phyloP scores from a whole-genome alignment of 805 yeast species.

The Myxozyma kluyveri region DNA sequence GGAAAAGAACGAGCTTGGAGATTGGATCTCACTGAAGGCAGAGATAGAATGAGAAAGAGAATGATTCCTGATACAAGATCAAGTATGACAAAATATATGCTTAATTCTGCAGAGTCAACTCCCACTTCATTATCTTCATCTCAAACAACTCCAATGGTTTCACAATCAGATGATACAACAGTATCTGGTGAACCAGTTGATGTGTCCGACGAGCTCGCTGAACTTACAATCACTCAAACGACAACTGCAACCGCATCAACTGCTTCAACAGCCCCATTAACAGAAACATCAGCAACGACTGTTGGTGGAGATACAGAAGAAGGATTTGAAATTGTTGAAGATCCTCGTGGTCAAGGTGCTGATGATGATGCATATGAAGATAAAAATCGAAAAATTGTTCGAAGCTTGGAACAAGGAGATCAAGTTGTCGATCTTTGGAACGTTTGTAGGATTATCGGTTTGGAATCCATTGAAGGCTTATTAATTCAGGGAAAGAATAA shows the following conservation, averaged over 20 bases:
- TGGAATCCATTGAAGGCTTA: constrained; percentile 73
- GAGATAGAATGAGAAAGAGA: constrained; percentile 63
- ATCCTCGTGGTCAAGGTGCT: constrained; percentile 31
- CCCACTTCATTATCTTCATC: background rate
- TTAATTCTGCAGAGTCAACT: constrained; percentile 20
- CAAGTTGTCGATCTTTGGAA: constrained; percentile 70
- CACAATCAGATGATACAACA: background rate
- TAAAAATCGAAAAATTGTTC: constrained; percentile 68
- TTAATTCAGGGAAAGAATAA: constrained; percentile 65
- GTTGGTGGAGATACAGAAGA: constrained; percentile 30
- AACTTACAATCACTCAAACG: constrained; percentile 6
- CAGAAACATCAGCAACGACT: constrained; percentile 13
- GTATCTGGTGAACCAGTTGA: background rate
- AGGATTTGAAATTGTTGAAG: constrained; percentile 34
- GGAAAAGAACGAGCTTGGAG: constrained; percentile 42
- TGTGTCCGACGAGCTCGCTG: constrained; percentile 9
- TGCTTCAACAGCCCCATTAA: background rate
- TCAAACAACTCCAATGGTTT: background rate
- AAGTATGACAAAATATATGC: constrained; percentile 45
- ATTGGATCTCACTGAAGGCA: constrained; percentile 68
- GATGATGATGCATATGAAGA: constrained; percentile 46
- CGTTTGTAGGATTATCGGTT: constrained; percentile 68
- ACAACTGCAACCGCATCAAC: background rate
- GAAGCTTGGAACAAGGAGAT: constrained; percentile 69
- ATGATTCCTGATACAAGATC: constrained; percentile 54